Percentiles rank a stretch among this genome's conserved stretches.
Conservation (phyloP, 2,329 filamentous ascomycete genomes). For the Fusarium caatingaense region DNA sequence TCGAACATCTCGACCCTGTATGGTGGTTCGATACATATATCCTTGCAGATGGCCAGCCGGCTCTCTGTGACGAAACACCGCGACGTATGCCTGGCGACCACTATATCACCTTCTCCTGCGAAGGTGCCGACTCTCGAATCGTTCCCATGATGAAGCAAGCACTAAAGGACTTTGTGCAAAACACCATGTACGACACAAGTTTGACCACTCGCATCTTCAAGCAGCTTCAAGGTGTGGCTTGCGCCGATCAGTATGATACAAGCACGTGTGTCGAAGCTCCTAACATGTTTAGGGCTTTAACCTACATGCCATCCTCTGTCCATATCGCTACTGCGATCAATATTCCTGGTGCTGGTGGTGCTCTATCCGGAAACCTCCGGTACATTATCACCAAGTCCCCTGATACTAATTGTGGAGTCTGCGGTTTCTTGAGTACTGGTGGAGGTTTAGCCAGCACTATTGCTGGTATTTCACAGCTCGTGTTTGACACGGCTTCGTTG, state of each 20-base stretch:
- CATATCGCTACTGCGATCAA: neutral
- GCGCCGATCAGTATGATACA: rapidly evolving
- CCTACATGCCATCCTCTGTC: neutral
- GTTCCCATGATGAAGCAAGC: neutral
- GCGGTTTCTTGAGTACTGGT: neutral
- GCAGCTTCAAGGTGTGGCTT: neutral
- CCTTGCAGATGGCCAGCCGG: neutral
- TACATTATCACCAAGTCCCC: neutral
- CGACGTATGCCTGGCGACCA: neutral
- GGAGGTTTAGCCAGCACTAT: neutral
- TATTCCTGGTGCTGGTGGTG: neutral
- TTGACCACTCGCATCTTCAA: neutral
- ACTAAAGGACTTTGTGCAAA: neutral
- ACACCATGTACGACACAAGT: neutral
- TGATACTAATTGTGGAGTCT: neutral
- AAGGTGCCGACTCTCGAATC: neutral
- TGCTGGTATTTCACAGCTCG: neutral
- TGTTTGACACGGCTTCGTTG: neutral
- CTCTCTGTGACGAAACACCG: neutral
- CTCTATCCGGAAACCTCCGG: neutral
- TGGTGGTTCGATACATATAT: neutral
- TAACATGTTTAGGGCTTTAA: neutral
- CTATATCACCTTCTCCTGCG: neutral
- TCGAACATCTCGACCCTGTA: neutral
- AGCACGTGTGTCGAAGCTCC: too few species aligned